Evolutionary conservation across 768 basidiomycete genomes (phyloP), one percentile per base, ranked within the genome.

Genomic region (Mycena latifolia): DNA sequence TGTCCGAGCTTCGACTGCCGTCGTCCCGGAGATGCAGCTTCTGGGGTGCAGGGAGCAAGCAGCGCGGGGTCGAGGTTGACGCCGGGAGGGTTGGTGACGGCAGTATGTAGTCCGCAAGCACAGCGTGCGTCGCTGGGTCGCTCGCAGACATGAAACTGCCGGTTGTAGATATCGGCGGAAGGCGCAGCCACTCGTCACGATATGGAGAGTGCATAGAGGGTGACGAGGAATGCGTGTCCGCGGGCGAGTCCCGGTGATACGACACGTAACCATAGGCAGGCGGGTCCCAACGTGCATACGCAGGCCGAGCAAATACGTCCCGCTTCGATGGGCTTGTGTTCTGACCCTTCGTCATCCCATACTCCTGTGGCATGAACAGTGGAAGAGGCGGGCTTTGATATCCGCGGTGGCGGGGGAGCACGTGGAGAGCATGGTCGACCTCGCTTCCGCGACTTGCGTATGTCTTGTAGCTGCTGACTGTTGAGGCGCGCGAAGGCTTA

Each of bases 391-490:
- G 54, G 59, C 63, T 61, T 20, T 65, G 52, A 50, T 63, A 64
- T 52, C 35, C 55, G 3, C 69, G 65, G 46, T 69, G 63, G 35
- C 67, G 66, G 12, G 71, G 65, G 27, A 74, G 67, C 2, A 69
- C 71, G 22, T 62, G 59, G 18, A 70, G 59, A 14, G 72, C 71
- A 51, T 72, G 66, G 35, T 68, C 66, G 56, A 73, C 54, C 28
- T 72, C 71, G 39, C 70, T 69, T 24, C 54, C 39, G 43, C 22
- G n/a, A 22, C 60, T 66, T 33, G 60, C 37, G 25, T 41, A 52
- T 35, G 67, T 67, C 46, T 74, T 71, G 55, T 50, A 65, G 41
- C 55, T 70, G 54, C 66, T 71, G 39, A 50, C 63, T 50, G 15
- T 67, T 55, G 6, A 67, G 68, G 46, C 63, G 67, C 25, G 56